These are phyloP conservation scores for Kokia cookei DNA, from an alignment of 441 rosid genomes.

Conservation along the genomic window DNA sequence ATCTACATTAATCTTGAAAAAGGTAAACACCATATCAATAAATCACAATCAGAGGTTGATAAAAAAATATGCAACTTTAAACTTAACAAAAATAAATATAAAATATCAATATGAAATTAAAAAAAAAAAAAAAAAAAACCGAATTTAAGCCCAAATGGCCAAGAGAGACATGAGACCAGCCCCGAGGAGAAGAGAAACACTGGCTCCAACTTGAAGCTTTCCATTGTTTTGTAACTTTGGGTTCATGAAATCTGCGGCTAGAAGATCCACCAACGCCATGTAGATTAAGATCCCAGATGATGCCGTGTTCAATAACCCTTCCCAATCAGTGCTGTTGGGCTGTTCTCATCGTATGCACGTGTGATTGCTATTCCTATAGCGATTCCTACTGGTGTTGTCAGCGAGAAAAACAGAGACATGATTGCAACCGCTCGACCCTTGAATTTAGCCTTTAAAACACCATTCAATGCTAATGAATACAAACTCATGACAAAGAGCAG, in stretches of 20 bases:
- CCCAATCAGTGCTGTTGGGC: constrained; percentile 38
- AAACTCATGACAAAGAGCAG: too few species aligned
- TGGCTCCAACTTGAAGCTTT: constrained; percentile 34
- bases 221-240: constrained; percentile 48
- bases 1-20: too few species aligned
- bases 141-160: constrained; percentile 73
- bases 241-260: constrained; percentile 68
- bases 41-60: too few species aligned
- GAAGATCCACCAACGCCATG: constrained; percentile 81
- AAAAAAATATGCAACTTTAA: too few species aligned
- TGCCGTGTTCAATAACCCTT: constrained; percentile 56
- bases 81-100: too few species aligned
- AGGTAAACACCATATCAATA: too few species aligned
- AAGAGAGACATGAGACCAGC: constrained; percentile 54
- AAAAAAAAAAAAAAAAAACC: too few species aligned
- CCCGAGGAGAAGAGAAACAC: constrained; percentile 46
- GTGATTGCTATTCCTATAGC: constrained; percentile 56
- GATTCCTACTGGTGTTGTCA: constrained; percentile 66
- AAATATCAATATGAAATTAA: too few species aligned
- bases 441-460: constrained; percentile 42
- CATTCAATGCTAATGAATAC: neutral
- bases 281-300: constrained; percentile 77
- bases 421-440: constrained; percentile 16
- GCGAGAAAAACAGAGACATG: constrained; percentile 54
- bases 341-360: constrained; percentile 31